These are phyloP conservation scores for Neopestalotiopsis sp. DNA, from an alignment of 2,329 filamentous ascomycete species.

Conservation along the genomic window DNA sequence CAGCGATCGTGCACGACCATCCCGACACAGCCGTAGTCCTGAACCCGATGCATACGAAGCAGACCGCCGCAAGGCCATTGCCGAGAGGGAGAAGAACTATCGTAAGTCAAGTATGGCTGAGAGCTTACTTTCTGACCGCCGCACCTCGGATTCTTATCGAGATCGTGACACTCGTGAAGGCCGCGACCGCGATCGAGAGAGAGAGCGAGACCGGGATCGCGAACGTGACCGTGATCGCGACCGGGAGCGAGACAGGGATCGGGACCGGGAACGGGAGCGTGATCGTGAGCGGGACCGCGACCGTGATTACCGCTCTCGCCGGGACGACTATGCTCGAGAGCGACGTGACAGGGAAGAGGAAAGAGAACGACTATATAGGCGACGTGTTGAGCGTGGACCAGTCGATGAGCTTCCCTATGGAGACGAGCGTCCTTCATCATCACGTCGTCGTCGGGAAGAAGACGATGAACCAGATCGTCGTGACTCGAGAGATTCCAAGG, in stretches of 20 bases:
- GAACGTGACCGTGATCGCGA: slow-evolving; percentile 48
- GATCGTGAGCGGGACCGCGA: slow-evolving; percentile 47
- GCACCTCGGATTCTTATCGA: slow-evolving; percentile 52
- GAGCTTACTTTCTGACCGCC: slow-evolving; percentile 61
- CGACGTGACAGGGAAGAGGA: slow-evolving; percentile 88
- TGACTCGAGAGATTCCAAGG: slow-evolving; percentile 72
- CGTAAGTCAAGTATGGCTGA: slow-evolving; percentile 78
- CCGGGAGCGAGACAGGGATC: slow-evolving; percentile 37
- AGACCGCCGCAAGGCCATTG: slow-evolving; percentile 90
- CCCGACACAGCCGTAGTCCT: slow-evolving; percentile 81
- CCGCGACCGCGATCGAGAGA: slow-evolving; percentile 41
- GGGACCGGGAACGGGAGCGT: slow-evolving; percentile 40
- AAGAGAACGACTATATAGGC: slow-evolving; percentile 85
- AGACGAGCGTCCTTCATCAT: slow-evolving; percentile 68
- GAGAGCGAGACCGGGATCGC: slow-evolving; percentile 48
- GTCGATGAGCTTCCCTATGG: slow-evolving; percentile 93
- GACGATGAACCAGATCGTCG: slow-evolving; percentile 72
- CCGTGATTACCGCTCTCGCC: slow-evolving; percentile 58
- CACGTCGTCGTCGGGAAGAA: slow-evolving; percentile 80
- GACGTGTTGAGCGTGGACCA: slow-evolving; percentile 70
- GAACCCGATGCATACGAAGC: slow-evolving; percentile 95
- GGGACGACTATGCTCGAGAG: slow-evolving; percentile 83
- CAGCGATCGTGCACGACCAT: slow-evolving; percentile 56
- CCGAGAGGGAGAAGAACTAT: slow-evolving; percentile 92
- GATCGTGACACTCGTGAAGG: slow-evolving; percentile 46